Percentiles rank a stretch among this genome's conserved stretches.
Conservation (phyloP, 176 grass and related monocot species). For the Aegilops speltoides region DNA sequence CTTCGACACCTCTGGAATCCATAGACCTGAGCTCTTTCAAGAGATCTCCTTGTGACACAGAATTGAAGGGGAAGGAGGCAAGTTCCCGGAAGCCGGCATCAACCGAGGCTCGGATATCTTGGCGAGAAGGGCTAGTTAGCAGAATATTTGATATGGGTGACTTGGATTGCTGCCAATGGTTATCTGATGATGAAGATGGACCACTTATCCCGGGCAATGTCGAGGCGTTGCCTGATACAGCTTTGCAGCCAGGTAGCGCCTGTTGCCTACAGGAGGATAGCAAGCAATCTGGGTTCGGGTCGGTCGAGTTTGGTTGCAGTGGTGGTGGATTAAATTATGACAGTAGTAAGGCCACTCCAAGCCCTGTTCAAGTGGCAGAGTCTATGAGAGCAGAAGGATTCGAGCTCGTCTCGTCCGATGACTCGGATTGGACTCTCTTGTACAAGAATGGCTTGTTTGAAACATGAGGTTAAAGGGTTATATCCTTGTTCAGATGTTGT, state of each 20-base stretch:
- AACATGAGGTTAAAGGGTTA: conserved; percentile 44
- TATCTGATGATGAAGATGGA: conserved; percentile 80
- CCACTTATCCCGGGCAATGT: neutral
- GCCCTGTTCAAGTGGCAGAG: conserved; percentile 39
- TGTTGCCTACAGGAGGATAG: conserved; percentile 27
- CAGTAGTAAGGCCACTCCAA: neutral
- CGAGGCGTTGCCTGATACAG: neutral
- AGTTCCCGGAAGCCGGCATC: conserved; percentile 22
- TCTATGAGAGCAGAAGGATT: conserved; percentile 77
- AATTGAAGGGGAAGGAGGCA: conserved; percentile 26
- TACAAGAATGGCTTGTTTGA: conserved; percentile 83
- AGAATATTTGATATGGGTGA: conserved; percentile 89
- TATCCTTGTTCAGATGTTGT: conserved; percentile 38
- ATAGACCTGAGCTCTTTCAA: conserved; percentile 70
- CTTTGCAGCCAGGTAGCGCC: conserved; percentile 13
- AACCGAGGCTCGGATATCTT: conserved; percentile 65
- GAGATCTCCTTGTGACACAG: conserved; percentile 40
- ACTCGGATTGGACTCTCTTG: conserved; percentile 84
- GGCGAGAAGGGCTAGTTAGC: conserved; percentile 87
- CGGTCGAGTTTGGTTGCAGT: conserved; percentile 44
- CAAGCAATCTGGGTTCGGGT: conserved; percentile 47
- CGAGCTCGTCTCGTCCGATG: conserved; percentile 62
- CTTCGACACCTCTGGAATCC: conserved; percentile 46
- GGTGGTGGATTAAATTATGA: conserved; percentile 24
- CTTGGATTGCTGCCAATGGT: conserved; percentile 65